Conservation (phyloP, 257 asterid genomes). For the Salvia hispanica region DNA sequence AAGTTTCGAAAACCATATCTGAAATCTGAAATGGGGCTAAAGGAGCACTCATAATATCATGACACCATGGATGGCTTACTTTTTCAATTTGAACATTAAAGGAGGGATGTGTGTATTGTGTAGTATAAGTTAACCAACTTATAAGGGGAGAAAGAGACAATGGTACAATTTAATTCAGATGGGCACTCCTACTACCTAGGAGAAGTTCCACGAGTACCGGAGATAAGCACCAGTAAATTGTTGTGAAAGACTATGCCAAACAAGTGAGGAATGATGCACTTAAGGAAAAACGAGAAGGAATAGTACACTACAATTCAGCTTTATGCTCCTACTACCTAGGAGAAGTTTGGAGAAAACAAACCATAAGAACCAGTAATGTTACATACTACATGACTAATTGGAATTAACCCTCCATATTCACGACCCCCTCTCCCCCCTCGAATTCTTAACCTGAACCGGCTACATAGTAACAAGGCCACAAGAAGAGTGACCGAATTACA, state of each 20-base stretch:
- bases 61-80: constrained; percentile 6
- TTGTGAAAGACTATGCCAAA: neutral
- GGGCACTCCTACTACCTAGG: neutral
- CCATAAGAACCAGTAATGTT: constrained; percentile 17
- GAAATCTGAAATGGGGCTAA: neutral
- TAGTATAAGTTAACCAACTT: neutral
- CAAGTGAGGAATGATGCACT: neutral
- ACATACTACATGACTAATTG: neutral
- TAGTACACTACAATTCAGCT: neutral
- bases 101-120: neutral
- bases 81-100: constrained; percentile 5
- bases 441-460: too few species aligned
- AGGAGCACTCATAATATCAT: constrained; percentile 20
- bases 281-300: neutral
- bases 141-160: neutral
- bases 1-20: neutral
- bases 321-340: neutral
- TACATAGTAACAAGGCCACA: too few species aligned
- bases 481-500: neutral
- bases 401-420: neutral
- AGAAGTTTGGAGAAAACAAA: neutral
- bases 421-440: too few species aligned
- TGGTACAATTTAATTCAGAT: constrained; percentile 6
- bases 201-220: neutral
- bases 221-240: neutral